phyloP scores from a whole-genome alignment of 345 rosid genomes.

The thale cress (Arabidopsis thaliana) region DNA sequence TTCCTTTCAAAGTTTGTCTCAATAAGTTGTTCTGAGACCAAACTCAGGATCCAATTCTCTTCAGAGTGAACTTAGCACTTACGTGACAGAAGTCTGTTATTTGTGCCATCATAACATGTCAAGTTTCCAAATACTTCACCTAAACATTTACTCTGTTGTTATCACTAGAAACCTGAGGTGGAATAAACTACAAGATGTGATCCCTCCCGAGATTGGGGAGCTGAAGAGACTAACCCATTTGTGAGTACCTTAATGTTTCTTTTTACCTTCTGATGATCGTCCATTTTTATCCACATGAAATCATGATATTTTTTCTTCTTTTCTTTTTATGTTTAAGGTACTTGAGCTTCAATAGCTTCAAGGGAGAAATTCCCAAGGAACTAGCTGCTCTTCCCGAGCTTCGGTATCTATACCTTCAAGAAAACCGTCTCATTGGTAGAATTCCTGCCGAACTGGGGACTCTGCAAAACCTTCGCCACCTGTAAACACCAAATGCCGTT shows the following conservation, averaged over 20 bases:
- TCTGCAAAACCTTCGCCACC: slow-evolving; percentile 67
- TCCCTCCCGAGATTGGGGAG: slow-evolving; percentile 91
- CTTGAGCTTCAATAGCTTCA: slow-evolving; percentile 92
- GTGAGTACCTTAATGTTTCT: slow-evolving; percentile 52
- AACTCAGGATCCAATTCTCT: slow-evolving; percentile 1
- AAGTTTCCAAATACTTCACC: not conserved
- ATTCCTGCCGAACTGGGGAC: slow-evolving; percentile 84
- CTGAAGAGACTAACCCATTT: slow-evolving; percentile 88
- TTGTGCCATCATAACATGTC: not conserved
- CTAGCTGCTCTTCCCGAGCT: slow-evolving; percentile 88
- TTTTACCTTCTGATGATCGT: not conserved
- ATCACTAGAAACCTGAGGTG: slow-evolving; percentile 79
- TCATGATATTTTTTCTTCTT: not conserved
- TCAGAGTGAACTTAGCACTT: not conserved
- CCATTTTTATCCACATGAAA: not conserved
- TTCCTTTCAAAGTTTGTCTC: not conserved
- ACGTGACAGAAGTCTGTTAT: not conserved
- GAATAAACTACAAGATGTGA: slow-evolving; percentile 91
- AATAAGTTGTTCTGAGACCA: not conserved
- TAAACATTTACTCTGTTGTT: slow-evolving; percentile 31
- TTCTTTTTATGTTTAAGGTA: slow-evolving; percentile 47
- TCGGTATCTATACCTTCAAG: slow-evolving; percentile 88
- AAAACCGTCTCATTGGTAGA: slow-evolving; percentile 86
- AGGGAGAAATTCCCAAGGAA: slow-evolving; percentile 93
- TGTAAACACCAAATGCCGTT: slow-evolving; percentile 45